Base-by-base conservation (phyloP, 257 asterid genomes). In the Solanum lignicaule region DNA sequence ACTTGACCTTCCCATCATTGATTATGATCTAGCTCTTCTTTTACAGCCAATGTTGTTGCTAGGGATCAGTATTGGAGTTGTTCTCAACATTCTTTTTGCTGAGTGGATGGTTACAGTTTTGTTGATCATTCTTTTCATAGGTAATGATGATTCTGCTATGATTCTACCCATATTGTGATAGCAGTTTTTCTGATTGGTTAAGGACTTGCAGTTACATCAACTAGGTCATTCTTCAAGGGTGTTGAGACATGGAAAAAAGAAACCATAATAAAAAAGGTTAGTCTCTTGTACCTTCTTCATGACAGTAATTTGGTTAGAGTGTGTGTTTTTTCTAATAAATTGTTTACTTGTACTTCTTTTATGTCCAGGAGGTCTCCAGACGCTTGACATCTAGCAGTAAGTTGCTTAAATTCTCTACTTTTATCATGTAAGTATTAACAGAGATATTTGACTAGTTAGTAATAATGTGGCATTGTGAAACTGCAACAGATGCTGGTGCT, bases 31-130 rank as follows among this genome's bases (percentile, higher is more conserved):
- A 27, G 93, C 96, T 39, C 93, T 94, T 83, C 95, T 94, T 90
- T 90, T 94, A 88, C 96, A 94, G 33, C 96, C 95, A 38, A 92
- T 92, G 96, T 91, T 94, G 46, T 89, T 94, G 33, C 96, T 92
- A 58, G 95, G 95, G 35, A 92, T 93, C 15, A 93, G 96, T 86
- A 92, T 93, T 60, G 95, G 96, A 71, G 96, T 93, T 91, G 79
- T 91, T 72, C 92, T 92, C 71, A 93, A 93, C 76, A 93, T 92
- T 86, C 90, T 93, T 18, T 90, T 93, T 86, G 94, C 95, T 25
- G 96, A 93, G 60, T 93, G 96, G 96, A 93, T 92, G 94, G 93
- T 93, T 81, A 94, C 93, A 2, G 92, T 92, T n/a, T 89, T 93
- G 74, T 92, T 93, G 35, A 91, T 93, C 87, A 43, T 91, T 89